Evolutionary conservation across 1,139 yeast genomes (phyloP).

Genomic region (Tardiomyces depauwii): DNA sequence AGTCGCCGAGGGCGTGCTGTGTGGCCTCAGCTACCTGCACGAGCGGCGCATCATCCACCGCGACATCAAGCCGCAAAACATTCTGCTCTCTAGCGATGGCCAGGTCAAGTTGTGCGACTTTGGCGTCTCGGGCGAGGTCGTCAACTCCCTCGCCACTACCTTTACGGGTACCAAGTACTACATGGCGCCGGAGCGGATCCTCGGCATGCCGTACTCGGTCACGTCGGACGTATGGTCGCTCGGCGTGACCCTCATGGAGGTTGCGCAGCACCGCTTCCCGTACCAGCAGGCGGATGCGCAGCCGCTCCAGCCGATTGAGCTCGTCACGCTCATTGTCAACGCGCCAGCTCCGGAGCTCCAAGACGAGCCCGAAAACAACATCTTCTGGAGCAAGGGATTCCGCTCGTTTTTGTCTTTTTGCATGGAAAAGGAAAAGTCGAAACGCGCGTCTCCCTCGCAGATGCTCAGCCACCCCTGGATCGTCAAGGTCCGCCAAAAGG

Average conservation of each 20-base stretch:
- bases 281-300: constrained; percentile 32
- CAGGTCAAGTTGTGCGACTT: constrained; percentile 90
- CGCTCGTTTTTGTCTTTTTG: constrained; percentile 76
- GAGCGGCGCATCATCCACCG: constrained; percentile 83
- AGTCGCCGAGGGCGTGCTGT: constrained; percentile 72
- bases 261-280: constrained; percentile 84
- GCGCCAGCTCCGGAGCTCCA: constrained; percentile 62
- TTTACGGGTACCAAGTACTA: constrained; percentile 95
- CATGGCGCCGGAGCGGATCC: constrained; percentile 97
- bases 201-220: constrained; percentile 89
- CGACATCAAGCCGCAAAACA: constrained; percentile 85
- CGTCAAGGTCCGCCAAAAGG: constrained; percentile 54
- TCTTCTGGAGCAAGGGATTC: constrained; percentile 73
- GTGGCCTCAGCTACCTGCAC: constrained; percentile 80
- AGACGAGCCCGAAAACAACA: constrained; percentile 68
- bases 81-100: constrained; percentile 61
- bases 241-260: constrained; percentile 84
- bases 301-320: constrained; percentile 72
- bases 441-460: constrained; percentile 86
- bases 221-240: constrained; percentile 95
- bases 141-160: constrained; percentile 86
- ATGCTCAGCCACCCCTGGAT: constrained; percentile 93
- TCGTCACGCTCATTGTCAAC: constrained; percentile 68
- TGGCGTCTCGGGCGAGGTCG: constrained; percentile 98
- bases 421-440: constrained; percentile 64